Evolutionary conservation across 2,329 filamentous ascomycete species (phyloP), one percentile per base, ranked within the genome.

Genomic region (Microdochium bolleyi): DNA sequence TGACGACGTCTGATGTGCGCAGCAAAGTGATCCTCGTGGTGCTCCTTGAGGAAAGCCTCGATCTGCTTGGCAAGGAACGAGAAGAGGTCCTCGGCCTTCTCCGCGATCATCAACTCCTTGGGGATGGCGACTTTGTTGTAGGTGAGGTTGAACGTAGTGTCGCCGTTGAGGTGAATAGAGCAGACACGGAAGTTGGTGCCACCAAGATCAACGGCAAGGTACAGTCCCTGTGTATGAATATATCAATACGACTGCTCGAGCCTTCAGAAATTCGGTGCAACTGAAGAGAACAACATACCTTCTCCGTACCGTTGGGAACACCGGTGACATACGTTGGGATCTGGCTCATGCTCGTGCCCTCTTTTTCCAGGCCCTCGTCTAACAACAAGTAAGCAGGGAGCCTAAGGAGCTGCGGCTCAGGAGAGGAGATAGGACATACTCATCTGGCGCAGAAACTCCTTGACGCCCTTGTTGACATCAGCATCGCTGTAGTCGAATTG

Each of bases 151-250:
- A 96, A 97, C 53, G 91, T 96, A 62, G 87, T 92, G 73, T 97
- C 90, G 64, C 94, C 94, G 67, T 96, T 92, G 56, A 99, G 79
- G 61, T 89, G 82, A 64, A 99, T 88, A 46, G 92, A 96, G 75
- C 94, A 99, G 64, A 99, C 94, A 62, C 94, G 88, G 73, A 97
- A 96, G 75, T 99, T 99, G 58, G 94, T 99, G 62, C 94, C 94
- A 57, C 94, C 94, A n/a, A 99, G 81, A 66, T 99, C 94, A 58
- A 99, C 92, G 38, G 94, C 92, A 66, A 99, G 84, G 73, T 96
- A 99, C 38, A 96, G 78, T 49, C 94, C 94, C 90, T 95, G 62
- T n/a, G 48, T 10, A 19, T 46, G 13, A 22, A 51, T 56, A 24
- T 53, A 51, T 53, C 13, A 37, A 24, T 16, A 32, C 24, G 50